Evolutionary conservation across 768 basidiomycete genomes (phyloP), one percentile per base, ranked within the genome.

Genomic region (Russula sp.): DNA sequence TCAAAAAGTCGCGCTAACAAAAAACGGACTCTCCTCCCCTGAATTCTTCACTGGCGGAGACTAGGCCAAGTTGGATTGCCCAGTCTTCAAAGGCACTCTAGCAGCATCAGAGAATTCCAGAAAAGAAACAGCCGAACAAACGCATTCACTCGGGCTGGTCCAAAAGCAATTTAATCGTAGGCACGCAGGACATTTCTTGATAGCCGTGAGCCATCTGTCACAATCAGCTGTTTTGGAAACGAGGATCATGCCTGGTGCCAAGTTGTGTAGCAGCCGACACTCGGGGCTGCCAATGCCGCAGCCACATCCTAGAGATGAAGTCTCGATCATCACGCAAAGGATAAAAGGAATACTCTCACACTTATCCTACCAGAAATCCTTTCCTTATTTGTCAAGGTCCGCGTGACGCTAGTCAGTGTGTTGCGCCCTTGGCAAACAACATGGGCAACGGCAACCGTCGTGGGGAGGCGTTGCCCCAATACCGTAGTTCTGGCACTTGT

Each of bases 401-500:
- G 25, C 25, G 25, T 6, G 75, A 77, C 16, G 76, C 82, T 70
- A 13, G 77, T 66, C 7, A 63, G 65, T n/a, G 74, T 78, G 20
- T 73, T 74, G 53, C n/a, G 34, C 20, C n/a, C 6, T 11, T 29
- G 13, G 32, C 18, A 8, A 41, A n/a, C 10, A 29, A n/a, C 10
- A 13, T 77, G 66, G 51, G 79, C 74, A 47, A 85, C 74, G 52
- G 68, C 71, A 80, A 78, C 38, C 81, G 35, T 83, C 5, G 18
- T n/a, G 42, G n/a, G 4, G 25, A 61, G 16, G 16, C 20, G 14
- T 25, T 20, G 34, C 41, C 34, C 58, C 20, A 16, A 87, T 74
- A 29, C 83, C 83, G 63, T 67, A 76, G 22, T 79, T 75, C 71
- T 83, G 84, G 67, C 77, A 75, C 68, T 85, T 86, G 63, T 83